Percentiles rank a stretch among this genome's conserved stretches.
These are phyloP conservation scores for Chimonanthus praecox DNA, from an alignment of 164 flowering plant species.

Conservation along the genomic window DNA sequence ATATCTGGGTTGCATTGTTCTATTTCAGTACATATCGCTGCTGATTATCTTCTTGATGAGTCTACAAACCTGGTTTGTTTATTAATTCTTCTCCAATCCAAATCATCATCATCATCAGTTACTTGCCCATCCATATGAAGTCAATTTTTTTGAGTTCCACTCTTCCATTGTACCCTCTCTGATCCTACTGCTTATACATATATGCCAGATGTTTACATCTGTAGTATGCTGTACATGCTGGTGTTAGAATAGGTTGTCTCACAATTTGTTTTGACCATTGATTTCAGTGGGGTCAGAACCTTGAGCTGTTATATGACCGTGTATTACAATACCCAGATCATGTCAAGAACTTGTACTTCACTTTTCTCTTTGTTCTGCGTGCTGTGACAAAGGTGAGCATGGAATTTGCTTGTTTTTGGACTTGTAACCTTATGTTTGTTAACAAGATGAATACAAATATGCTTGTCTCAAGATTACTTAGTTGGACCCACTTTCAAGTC, in stretches of 20 bases:
- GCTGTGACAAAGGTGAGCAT: conserved; percentile 79
- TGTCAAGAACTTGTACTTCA: conserved; percentile 86
- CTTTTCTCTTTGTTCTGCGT: conserved; percentile 89
- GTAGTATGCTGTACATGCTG: not conserved
- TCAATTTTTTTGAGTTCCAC: no score
- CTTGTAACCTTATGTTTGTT: not conserved
- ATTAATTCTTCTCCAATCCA: not conserved
- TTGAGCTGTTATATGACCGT: conserved; percentile 68
- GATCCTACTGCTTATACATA: no score
- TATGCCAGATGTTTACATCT: not conserved
- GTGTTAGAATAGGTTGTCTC: not conserved
- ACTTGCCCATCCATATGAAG: no score
- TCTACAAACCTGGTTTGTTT: conserved; percentile 31
- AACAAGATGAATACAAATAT: no score
- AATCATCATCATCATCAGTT: no score
- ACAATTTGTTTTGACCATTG: not conserved
- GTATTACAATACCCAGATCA: conserved; percentile 84
- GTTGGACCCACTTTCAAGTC: not conserved
- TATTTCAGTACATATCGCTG: conserved; percentile 81
- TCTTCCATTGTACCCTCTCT: no score
- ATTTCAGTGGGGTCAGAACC: conserved; percentile 89
- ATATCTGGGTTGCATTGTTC: conserved; percentile 95
- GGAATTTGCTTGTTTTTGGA: not conserved
- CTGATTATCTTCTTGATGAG: conserved; percentile 92
- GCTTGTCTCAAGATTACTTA: not conserved